A percentile compares a stretch with the other conserved stretches of the same genome.
Conservation (phyloP, 75 land plant genomes). For the Picea sitchensis region DNA sequence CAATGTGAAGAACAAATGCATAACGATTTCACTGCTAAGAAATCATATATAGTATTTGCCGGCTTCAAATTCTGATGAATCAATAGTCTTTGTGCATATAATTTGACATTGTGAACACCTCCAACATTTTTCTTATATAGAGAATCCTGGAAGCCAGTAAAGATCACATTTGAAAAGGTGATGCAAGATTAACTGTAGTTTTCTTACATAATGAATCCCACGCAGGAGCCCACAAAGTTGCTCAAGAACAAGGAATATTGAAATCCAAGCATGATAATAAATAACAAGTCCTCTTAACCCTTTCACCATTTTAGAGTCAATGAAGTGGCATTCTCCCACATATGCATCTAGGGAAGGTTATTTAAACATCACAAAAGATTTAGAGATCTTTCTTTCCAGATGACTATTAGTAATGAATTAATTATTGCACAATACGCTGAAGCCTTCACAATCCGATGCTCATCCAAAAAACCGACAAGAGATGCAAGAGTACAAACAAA, state of each 20-base stretch:
- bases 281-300: background rate
- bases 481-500: background rate
- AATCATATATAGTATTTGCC: background rate
- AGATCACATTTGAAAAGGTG: background rate
- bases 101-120: background rate
- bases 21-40: background rate
- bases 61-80: no score
- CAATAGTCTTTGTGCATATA: background rate
- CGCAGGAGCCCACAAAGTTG: background rate
- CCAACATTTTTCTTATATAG: background rate
- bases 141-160: background rate
- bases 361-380: background rate
- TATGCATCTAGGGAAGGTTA: background rate
- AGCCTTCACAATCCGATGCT: background rate
- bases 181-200: background rate
- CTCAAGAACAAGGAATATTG: background rate
- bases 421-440: background rate
- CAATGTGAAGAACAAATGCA: background rate
- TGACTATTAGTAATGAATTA: background rate
- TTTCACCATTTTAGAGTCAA: background rate
- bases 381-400: background rate
- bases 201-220: background rate
- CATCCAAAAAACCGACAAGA: background rate
- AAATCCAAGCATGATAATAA: background rate
- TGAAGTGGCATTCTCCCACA: background rate